Percentiles rank a stretch among this genome's conserved stretches.
Conservation (phyloP, 176 grass and related monocot genomes). For the Oryza punctata region DNA sequence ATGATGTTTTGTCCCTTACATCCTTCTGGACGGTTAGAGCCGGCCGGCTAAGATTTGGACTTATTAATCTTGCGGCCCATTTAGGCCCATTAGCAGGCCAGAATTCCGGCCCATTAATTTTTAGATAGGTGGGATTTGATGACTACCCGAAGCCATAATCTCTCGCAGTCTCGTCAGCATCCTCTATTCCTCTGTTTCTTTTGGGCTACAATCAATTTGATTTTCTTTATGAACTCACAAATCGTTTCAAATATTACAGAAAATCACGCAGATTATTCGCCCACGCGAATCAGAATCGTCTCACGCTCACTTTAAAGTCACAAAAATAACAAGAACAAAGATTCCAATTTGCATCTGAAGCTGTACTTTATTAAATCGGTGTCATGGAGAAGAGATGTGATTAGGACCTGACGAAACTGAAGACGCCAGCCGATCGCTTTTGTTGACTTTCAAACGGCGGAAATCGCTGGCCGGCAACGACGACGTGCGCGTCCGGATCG, state of each 20-base stretch:
- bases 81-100: no score
- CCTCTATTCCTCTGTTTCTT: no score
- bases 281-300: not conserved
- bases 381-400: not conserved
- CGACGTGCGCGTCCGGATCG: not conserved
- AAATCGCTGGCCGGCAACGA: not conserved
- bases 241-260: not conserved
- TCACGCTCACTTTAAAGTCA: not conserved
- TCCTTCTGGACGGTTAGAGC: no score
- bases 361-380: not conserved
- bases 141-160: no score
- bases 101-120: no score
- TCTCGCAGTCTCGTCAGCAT: no score
- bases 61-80: no score
- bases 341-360: not conserved
- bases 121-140: no score
- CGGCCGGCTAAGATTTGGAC: no score
- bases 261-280: not conserved
- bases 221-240: no score
- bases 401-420: not conserved
- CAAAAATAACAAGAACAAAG: not conserved
- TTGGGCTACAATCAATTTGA: no score
- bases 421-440: not conserved
- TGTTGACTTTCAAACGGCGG: not conserved
- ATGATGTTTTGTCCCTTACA: no score